Evolutionary conservation across 768 basidiomycete genomes (phyloP).

Genomic region (Rhizopogon roseolus): DNA sequence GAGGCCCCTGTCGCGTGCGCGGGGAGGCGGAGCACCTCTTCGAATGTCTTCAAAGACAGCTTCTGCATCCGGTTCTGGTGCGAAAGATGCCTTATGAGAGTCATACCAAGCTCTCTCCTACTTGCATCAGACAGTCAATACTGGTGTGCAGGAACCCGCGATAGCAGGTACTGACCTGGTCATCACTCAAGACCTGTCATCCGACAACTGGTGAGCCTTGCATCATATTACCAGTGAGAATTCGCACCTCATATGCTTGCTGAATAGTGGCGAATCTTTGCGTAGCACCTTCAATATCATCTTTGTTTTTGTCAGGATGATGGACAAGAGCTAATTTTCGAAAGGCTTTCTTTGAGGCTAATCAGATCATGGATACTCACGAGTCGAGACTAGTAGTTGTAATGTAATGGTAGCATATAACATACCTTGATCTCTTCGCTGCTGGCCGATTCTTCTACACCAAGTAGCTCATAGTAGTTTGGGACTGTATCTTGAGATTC

Average conservation of each 20-base stretch:
- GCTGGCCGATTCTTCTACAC: conserved; percentile 77
- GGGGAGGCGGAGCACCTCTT: conserved; percentile 54
- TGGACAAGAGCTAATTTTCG: conserved; percentile 78
- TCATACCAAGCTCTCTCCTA: conserved; percentile 99
- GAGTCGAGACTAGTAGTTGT: neutral
- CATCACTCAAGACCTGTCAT: conserved; percentile 81
- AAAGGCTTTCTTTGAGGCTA: conserved; percentile 67
- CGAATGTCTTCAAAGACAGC: conserved; percentile 83
- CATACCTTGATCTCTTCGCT: conserved; percentile 84
- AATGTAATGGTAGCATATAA: neutral
- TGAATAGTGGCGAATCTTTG: conserved; percentile 84
- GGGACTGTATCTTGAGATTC: conserved; percentile 24
- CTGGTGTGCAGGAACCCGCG: neutral
- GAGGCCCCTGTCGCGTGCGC: conserved; percentile 64
- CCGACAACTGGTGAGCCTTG: neutral
- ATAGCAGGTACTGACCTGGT: conserved; percentile 60
- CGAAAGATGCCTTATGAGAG: conserved; percentile 76
- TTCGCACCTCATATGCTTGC: conserved; percentile 87
- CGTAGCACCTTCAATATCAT: conserved; percentile 82
- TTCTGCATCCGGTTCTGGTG: conserved; percentile 79
- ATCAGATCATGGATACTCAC: conserved; percentile 4
- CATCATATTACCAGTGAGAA: neutral
- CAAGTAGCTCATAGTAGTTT: conserved; percentile 83
- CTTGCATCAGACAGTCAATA: conserved; percentile 23
- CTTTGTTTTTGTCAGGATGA: conserved; percentile 85